Base-by-base conservation (phyloP, 306 rosid genomes). In the Castanospermum australe region DNA sequence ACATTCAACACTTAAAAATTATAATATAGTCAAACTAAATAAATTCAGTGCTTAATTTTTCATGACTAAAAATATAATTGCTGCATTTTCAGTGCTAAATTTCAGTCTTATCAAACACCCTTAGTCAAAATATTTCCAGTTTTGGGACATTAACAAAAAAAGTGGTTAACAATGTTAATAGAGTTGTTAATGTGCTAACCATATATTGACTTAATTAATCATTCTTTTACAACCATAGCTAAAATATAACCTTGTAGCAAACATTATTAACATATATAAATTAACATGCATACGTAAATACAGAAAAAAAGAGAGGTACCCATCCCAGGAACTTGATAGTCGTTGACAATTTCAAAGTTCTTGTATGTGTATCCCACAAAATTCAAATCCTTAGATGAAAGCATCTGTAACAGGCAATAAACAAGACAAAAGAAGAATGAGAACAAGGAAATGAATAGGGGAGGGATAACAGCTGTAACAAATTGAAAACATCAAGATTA, bases 251-350 rank as follows among this genome's bases (percentile, higher is more conserved):
- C 44, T 4, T 69, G 41, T 30, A 62, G 55, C 28, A 38, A 75
- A 70, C 51, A 63, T 12, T 20, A 24, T 44, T 15, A 75, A 70
- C 20, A 54, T 35, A n/a, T 45, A 63, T 11, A 71, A 24, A 63
- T 60, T 38, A 42, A 41, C 42, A 69, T 17, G 50, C 24, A 61
- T 22, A 28, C 7, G 5, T 5, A 44, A 51, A 68, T 30, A 7
- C 38, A 67, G 64, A 54, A 65, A 38, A 35, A 80, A 41, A 4
- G 78, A 83, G 54, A 61, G 32, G 35, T 90, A 95, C 99, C 89
- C 90, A 92, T 95, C 65, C 98, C 98, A 82, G 99, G 98, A 84
- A 91, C 90, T 90, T 93, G 99, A 79, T 93, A 93, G 79, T 96
- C 99, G 12, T 96, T 93, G 72, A 96, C 89, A 76, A 96, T 96